phyloP scores from a whole-genome alignment of 129 eudicot species.

The Saussurea involucrata region DNA sequence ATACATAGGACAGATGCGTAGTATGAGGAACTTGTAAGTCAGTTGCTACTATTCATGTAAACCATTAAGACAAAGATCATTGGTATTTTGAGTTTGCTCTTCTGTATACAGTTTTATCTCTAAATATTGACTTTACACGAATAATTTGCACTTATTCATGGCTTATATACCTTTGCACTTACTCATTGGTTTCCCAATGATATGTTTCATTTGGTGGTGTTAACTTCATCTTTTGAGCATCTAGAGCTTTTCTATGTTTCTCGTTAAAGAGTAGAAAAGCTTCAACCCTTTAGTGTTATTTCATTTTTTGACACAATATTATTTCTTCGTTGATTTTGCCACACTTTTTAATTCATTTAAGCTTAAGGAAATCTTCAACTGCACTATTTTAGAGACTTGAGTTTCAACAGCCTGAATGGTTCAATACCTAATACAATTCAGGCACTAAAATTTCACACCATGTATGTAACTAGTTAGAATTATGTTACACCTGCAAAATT shows the following conservation, averaged over 20 bases:
- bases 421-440: slow-evolving; percentile 36
- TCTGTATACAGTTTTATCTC: not conserved
- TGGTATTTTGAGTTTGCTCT: not conserved
- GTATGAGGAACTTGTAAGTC: slow-evolving; percentile 51
- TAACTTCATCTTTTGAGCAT: too few species aligned
- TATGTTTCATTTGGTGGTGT: too few species aligned
- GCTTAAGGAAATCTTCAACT: not conserved
- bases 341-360: not conserved
- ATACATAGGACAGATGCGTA: slow-evolving; percentile 36
- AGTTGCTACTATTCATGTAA: slow-evolving; percentile 1
- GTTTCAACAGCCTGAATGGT: slow-evolving; percentile 65
- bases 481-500: not conserved
- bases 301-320: not conserved
- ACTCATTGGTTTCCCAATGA: too few species aligned
- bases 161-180: too few species aligned
- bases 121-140: not conserved
- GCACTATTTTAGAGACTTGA: slow-evolving; percentile 58
- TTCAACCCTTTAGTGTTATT: not conserved
- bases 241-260: too few species aligned
- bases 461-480: slow-evolving; percentile 37
- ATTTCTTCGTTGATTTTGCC: not conserved
- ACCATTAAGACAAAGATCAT: not conserved
- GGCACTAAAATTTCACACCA: slow-evolving; percentile 1
- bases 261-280: not conserved
- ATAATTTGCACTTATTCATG: too few species aligned